Percentiles rank a stretch among this genome's conserved stretches.
phyloP scores from a whole-genome alignment of 2,329 filamentous ascomycete species.

The Colletotrichum navitas region DNA sequence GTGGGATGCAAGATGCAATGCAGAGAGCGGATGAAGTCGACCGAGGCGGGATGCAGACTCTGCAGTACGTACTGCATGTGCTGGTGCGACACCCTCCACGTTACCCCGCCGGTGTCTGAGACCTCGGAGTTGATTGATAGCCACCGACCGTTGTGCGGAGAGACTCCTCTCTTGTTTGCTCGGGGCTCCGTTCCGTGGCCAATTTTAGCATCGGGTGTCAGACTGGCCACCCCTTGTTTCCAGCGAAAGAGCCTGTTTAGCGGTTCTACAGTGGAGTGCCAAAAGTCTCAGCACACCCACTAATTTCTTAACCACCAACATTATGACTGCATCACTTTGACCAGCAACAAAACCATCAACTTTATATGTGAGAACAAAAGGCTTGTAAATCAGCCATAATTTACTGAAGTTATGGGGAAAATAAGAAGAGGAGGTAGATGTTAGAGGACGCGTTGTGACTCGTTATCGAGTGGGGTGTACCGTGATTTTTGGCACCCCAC shows the following conservation, averaged over 20 bases:
- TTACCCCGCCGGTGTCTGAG: conserved; percentile 37
- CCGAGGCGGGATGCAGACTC: conserved; percentile 9
- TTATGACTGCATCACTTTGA: too few relatives aligned
- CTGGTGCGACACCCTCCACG: conserved; percentile 35
- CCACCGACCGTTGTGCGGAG: conserved; percentile 16
- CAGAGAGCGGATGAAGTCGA: conserved; percentile 31
- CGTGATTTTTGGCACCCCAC: too few relatives aligned
- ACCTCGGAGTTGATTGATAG: conserved; percentile 39
- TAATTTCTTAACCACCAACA: too few relatives aligned
- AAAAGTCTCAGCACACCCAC: too few relatives aligned
- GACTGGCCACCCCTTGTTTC: conserved; percentile 16
- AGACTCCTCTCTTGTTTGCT: conserved; percentile 19
- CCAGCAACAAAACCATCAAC: too few relatives aligned
- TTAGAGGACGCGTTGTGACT: too few relatives aligned
- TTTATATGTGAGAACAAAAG: too few relatives aligned
- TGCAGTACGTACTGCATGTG: conserved; percentile 8
- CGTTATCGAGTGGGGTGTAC: too few relatives aligned
- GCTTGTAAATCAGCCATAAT: too few relatives aligned
- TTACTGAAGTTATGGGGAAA: too few relatives aligned
- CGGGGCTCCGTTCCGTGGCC: conserved; percentile 23
- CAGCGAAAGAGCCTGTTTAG: conserved; percentile 31
- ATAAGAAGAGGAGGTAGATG: too few relatives aligned
- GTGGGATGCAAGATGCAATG: conserved; percentile 28
- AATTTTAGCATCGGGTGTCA: conserved; percentile 37
- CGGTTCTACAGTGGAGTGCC: too few relatives aligned